phyloP scores from a whole-genome alignment of 106 monocot genomes.

The Allium sativum region DNA sequence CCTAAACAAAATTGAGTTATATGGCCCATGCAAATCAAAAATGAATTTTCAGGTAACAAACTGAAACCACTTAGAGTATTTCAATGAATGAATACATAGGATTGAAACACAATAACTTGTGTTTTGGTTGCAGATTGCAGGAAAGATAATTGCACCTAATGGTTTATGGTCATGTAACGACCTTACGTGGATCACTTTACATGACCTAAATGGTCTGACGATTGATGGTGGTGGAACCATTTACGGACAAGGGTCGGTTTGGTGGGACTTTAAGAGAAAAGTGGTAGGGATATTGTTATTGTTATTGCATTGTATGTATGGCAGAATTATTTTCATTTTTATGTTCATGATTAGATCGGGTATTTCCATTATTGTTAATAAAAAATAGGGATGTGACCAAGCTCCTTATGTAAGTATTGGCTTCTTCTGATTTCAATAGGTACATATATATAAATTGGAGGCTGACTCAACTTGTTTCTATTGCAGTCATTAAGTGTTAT shows the following conservation, averaged over 20 bases:
- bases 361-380: background rate
- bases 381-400: background rate
- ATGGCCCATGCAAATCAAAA: too few relatives aligned
- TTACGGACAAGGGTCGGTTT: constrained; percentile 4
- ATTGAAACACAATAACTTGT: too few relatives aligned
- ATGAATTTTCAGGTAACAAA: too few relatives aligned
- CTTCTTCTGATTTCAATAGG: background rate
- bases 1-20: too few relatives aligned
- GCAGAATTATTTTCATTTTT: too few relatives aligned
- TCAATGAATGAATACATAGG: too few relatives aligned
- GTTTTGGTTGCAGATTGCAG: too few relatives aligned
- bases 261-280: constrained; percentile 9
- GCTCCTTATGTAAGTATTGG: background rate
- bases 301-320: too few relatives aligned
- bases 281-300: background rate
- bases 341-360: background rate
- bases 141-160: too few relatives aligned
- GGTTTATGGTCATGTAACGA: too few relatives aligned
- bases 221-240: constrained; percentile 1
- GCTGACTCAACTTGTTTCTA: background rate
- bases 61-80: too few relatives aligned
- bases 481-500: background rate
- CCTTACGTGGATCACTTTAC: too few relatives aligned
- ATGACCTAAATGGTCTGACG: background rate
- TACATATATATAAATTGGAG: background rate